These are phyloP conservation scores for Sphenostylis stenocarpa DNA, from an alignment of 306 rosid genomes.

Conservation along the genomic window DNA sequence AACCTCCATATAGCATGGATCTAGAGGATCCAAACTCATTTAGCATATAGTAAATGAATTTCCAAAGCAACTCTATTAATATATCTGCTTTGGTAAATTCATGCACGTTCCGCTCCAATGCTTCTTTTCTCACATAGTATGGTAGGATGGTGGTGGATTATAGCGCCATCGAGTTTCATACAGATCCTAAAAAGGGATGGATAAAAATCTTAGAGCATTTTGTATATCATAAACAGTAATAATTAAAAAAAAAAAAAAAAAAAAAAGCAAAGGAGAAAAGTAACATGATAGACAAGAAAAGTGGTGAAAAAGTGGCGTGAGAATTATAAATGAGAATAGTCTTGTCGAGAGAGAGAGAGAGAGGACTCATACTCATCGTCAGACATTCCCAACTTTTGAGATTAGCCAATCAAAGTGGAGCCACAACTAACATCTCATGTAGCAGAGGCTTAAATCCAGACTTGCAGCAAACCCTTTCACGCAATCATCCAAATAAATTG, in stretches of 20 bases:
- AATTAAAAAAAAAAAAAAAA: background rate
- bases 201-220: background rate
- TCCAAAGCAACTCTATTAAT: background rate
- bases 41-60: background rate
- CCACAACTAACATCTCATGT: background rate
- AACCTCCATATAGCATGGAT: too few relatives aligned
- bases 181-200: background rate
- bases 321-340: background rate
- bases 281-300: background rate
- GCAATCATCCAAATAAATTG: constrained; percentile 10
- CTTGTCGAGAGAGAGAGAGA: background rate
- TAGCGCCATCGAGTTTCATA: background rate
- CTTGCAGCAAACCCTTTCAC: constrained; percentile 11
- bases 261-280: background rate
- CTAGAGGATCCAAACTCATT: too few relatives aligned
- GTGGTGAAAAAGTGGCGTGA: background rate
- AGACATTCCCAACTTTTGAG: constrained; percentile 37
- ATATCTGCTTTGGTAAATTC: background rate
- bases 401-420: constrained; percentile 21
- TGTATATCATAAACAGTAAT: background rate
- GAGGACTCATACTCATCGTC: constrained; percentile 8
- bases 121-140: background rate
- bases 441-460: background rate
- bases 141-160: background rate
- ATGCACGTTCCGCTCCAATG: background rate